Base-by-base conservation (phyloP, 2,329 filamentous ascomycete genomes). In the Claviceps sp. region DNA sequence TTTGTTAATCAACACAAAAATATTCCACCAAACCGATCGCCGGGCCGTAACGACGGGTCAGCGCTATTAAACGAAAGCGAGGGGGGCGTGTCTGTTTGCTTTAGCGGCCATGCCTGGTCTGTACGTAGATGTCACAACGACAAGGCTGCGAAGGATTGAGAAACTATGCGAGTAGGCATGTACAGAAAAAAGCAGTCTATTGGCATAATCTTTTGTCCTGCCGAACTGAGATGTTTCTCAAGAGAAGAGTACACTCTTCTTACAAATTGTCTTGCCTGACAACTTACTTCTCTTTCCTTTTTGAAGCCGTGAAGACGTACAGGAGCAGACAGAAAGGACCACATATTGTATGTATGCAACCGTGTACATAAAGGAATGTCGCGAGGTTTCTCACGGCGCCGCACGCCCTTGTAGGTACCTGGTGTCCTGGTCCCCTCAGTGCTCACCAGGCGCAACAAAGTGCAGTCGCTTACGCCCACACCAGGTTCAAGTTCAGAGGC, bases 1-100 rank as follows among this genome's bases (percentile, higher is more conserved):
- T 51, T 52, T 45, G 13, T 49, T 41, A 36, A 45, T 48, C 45
- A 49, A 49, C 47, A 48, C 47, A 22, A 8, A 8, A 34, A 11
- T 34, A 34, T 34, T 34, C 30, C 9, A 34, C 30, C 30, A 34
- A 34, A 24, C n/a, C 8, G 34, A 26, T 38, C 9, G 18, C 24
- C 13, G 47, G 47, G 49, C 37, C 52, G 40, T 34, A 14, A 45
- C 5, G 42, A 38, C 22, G 22, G 40, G 47, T 26, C 40, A 30
- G 48, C 49, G 52, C 41, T 11, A 50, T 42, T 42, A 51, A 47
- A 34, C 30, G 36, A 9, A 34, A 44, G 34, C 13, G 34, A 41
- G 7, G 47, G 37, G 22, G 37, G 41, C 18, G 8, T 20, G 11
- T 11, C 8, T n/a, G n/a, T 40, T 7, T n/a, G n/a, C 14, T n/a